A percentile compares a stretch with the other conserved stretches of the same genome.
Conservation (phyloP, 352 stramenopile species). For the Phytophthora ramorum region DNA sequence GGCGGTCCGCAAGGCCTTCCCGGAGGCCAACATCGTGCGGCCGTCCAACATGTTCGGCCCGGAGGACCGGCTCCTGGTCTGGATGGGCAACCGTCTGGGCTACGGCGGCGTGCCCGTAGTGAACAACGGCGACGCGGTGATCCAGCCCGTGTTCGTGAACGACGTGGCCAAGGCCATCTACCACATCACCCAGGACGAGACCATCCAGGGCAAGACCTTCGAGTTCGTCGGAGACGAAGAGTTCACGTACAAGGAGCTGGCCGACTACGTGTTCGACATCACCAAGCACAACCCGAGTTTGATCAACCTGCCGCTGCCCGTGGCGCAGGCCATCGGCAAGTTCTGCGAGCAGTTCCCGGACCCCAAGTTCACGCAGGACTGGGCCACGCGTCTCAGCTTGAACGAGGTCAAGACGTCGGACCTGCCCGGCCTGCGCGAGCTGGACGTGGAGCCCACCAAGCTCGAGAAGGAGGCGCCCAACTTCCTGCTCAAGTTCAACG, state of each 20-base stretch:
- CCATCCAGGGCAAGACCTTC: constrained; percentile 94
- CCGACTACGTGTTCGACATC: constrained; percentile 95
- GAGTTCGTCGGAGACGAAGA: constrained; percentile 97
- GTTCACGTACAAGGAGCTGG: constrained; percentile 97
- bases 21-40: constrained; percentile 95
- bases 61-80: constrained; percentile 96
- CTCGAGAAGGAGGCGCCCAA: constrained; percentile 96
- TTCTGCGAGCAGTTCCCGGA: constrained; percentile 86
- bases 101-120: constrained; percentile 91
- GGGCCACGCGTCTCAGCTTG: constrained; percentile 75
- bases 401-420: constrained; percentile 87
- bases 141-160: constrained; percentile 94
- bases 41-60: constrained; percentile 95
- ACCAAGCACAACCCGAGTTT: constrained; percentile 80
- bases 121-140: constrained; percentile 92
- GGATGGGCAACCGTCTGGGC: constrained; percentile 79
- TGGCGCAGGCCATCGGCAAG: constrained; percentile 82
- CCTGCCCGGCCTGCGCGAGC: constrained; percentile 77
- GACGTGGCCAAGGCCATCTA: constrained; percentile 86
- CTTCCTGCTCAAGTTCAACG: constrained; percentile 96
- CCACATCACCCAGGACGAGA: constrained; percentile 77
- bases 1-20: constrained; percentile 93
- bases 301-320: constrained; percentile 82
- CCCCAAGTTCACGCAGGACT: constrained; percentile 84
- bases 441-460: constrained; percentile 90